A percentile compares a stretch with the other conserved stretches of the same genome.
phyloP scores from a whole-genome alignment of 345 rosid species.

The Stellera chamaejasme region DNA sequence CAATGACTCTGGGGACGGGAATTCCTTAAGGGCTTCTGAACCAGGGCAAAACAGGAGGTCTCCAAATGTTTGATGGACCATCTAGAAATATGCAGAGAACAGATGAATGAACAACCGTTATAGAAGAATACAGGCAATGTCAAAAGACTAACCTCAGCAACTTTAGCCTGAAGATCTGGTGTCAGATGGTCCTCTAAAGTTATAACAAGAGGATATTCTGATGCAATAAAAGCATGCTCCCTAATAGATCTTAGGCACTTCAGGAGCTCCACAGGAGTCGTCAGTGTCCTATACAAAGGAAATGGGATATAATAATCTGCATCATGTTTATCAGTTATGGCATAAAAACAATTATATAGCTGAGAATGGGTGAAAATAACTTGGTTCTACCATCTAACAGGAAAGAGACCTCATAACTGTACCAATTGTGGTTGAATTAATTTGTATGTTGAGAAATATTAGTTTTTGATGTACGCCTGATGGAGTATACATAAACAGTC shows the following conservation, averaged over 20 bases:
- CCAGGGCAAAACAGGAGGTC: constrained; percentile 65
- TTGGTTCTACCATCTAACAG: too few relatives aligned
- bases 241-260: constrained; percentile 66
- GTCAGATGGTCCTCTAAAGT: constrained; percentile 88
- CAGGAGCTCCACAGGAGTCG: constrained; percentile 61
- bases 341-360: too few relatives aligned
- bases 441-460: too few relatives aligned
- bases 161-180: constrained; percentile 74
- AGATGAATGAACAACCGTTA: neutral
- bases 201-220: constrained; percentile 71
- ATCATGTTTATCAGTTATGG: too few relatives aligned
- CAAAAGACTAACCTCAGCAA: constrained; percentile 47
- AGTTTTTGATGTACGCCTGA: too few relatives aligned
- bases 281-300: constrained; percentile 46
- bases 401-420: too few relatives aligned
- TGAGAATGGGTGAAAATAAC: too few relatives aligned
- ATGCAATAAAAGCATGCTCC: constrained; percentile 64
- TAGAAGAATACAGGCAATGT: neutral
- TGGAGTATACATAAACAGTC: too few relatives aligned
- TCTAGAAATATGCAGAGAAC: constrained; percentile 25
- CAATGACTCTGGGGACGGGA: constrained; percentile 63
- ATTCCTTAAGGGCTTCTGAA: constrained; percentile 55
- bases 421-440: too few relatives aligned
- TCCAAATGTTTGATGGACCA: constrained; percentile 70
- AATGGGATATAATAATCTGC: too few relatives aligned